A percentile compares a stretch with the other conserved stretches of the same genome.
These are phyloP conservation scores for Tremella fuciformis DNA, from an alignment of 768 basidiomycete species.

Conservation along the genomic window DNA sequence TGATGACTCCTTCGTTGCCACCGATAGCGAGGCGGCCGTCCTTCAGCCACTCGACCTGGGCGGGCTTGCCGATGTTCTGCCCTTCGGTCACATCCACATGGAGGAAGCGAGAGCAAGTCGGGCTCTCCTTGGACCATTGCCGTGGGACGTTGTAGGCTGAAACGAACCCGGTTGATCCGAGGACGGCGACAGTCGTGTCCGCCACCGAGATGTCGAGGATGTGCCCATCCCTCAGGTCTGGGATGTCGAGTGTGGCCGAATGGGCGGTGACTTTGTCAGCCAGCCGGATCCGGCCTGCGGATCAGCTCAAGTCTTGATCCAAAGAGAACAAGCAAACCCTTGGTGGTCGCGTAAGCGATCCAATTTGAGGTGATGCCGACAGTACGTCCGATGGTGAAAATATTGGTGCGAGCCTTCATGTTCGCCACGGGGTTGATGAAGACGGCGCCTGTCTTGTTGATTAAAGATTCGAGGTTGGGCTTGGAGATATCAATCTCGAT, in stretches of 20 bases:
- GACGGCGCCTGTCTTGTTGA: constrained; percentile 19
- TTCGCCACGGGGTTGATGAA: constrained; percentile 29
- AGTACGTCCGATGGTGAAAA: constrained; percentile 20
- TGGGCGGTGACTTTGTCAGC: constrained; percentile 35
- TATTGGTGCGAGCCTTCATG: constrained; percentile 20
- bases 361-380: constrained; percentile 34
- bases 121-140: constrained; percentile 30
- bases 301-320: constrained; percentile 1
- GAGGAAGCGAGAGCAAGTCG: constrained; percentile 9
- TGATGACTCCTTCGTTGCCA: constrained; percentile 29
- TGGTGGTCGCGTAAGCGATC: constrained; percentile 36
- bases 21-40: constrained; percentile 32
- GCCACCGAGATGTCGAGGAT: constrained; percentile 35
- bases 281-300: constrained; percentile 32
- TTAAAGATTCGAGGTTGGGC: constrained; percentile 23
- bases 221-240: constrained; percentile 10
- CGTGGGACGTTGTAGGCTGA: constrained; percentile 30
- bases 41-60: constrained; percentile 33
- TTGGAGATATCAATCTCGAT: constrained; percentile 32
- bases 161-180: constrained; percentile 24
- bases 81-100: constrained; percentile 11
- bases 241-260: constrained; percentile 13
- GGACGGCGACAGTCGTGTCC: constrained; percentile 23
- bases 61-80: constrained; percentile 12
- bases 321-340: constrained; percentile 21